These are phyloP conservation scores for Hypholoma fasciculare DNA, from an alignment of 768 basidiomycete genomes.

Conservation along the genomic window DNA sequence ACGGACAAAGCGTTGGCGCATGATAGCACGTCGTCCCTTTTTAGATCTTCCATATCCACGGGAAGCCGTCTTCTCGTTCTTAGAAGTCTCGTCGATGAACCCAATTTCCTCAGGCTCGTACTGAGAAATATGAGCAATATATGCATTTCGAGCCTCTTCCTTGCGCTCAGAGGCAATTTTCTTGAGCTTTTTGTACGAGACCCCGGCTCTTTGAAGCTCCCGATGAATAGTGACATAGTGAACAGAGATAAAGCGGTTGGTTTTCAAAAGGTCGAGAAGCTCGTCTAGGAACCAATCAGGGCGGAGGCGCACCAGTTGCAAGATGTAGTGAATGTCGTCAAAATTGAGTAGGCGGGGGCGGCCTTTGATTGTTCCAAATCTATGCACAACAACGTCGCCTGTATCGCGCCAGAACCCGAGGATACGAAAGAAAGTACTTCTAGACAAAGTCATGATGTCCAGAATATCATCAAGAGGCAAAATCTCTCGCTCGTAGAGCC, in stretches of 20 bases:
- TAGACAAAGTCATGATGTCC: conserved; percentile 18
- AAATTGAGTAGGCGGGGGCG: neutral
- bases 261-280: conserved; percentile 19
- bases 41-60: conserved; percentile 4
- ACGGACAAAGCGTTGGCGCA: neutral
- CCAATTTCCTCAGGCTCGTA: conserved; percentile 28
- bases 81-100: conserved; percentile 31
- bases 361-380: neutral
- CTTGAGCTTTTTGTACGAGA: conserved; percentile 27
- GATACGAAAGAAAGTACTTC: conserved; percentile 21
- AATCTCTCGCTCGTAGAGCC: conserved; percentile 17
- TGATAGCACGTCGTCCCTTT: neutral
- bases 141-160: conserved; percentile 20
- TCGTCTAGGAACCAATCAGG: conserved; percentile 31
- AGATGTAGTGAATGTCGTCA: neutral
- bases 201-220: conserved; percentile 21
- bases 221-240: conserved; percentile 29
- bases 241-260: conserved; percentile 28
- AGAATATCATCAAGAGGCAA: conserved; percentile 23
- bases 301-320: neutral
- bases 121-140: conserved; percentile 20
- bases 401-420: conserved; percentile 22
- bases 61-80: conserved; percentile 20
- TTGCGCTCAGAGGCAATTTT: conserved; percentile 29
- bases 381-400: conserved; percentile 21